phyloP scores from a whole-genome alignment of 2,329 filamentous ascomycete species.

The Microcera coccophila region DNA sequence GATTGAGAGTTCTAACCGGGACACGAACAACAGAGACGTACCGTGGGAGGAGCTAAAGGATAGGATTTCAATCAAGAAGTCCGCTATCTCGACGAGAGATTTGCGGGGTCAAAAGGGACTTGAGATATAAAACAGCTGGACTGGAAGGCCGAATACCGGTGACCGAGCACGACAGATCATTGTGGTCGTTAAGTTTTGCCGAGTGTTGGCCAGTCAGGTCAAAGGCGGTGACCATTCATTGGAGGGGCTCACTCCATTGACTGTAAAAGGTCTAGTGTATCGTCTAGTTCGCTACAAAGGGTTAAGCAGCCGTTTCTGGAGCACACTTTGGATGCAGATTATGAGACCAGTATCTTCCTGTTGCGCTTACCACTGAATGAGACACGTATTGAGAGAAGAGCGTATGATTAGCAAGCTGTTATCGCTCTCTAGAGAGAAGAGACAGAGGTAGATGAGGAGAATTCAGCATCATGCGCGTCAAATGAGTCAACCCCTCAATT shows the following conservation, averaged over 20 bases:
- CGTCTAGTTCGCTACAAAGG: neutral
- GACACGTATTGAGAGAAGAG: neutral
- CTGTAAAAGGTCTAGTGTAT: neutral
- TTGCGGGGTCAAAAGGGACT: neutral
- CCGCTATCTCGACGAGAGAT: neutral
- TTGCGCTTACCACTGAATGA: neutral
- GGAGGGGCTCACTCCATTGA: neutral
- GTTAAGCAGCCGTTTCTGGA: neutral
- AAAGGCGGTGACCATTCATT: neutral
- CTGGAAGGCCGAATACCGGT: slow-evolving; percentile 1
- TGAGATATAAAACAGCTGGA: neutral
- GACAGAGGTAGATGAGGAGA: neutral
- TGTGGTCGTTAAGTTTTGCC: slow-evolving; percentile 1
- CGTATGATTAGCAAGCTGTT: no score
- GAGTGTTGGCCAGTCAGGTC: neutral
- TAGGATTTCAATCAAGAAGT: neutral
- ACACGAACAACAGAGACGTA: neutral
- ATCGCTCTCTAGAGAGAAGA: no score
- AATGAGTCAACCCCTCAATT: no score
- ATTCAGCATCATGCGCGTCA: no score
- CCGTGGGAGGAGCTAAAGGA: neutral
- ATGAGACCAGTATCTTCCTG: neutral
- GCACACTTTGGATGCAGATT: neutral
- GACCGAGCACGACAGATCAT: neutral
- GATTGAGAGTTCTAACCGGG: neutral